Percentiles rank a stretch among this genome's conserved stretches.
These are phyloP conservation scores for Alternaria hordeiaustralica DNA, from an alignment of 2,329 filamentous ascomycete species.

Conservation along the genomic window DNA sequence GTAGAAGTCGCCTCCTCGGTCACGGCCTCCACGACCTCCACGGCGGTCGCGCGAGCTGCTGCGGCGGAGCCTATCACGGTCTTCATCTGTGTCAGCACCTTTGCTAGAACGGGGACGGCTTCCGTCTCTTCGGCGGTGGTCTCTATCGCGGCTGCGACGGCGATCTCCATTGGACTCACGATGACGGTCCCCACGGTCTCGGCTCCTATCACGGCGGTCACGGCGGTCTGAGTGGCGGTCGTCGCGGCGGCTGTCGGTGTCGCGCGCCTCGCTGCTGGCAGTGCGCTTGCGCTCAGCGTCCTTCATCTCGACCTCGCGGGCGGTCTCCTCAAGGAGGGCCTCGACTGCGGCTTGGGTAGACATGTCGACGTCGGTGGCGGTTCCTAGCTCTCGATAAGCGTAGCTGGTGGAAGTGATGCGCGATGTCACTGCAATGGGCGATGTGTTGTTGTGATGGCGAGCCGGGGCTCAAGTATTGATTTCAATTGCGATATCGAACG, in stretches of 20 bases:
- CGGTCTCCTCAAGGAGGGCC: constrained; percentile 76
- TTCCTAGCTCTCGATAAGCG: constrained; percentile 38
- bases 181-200: constrained; percentile 35
- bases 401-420: constrained; percentile 25
- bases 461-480: constrained; percentile 27
- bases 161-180: constrained; percentile 42
- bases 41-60: constrained; percentile 39
- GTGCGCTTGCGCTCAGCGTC: constrained; percentile 19
- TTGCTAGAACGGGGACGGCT: constrained; percentile 41
- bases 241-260: constrained; percentile 30
- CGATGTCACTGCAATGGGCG: constrained; percentile 32
- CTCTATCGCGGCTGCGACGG: constrained; percentile 42
- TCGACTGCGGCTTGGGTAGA: constrained; percentile 75
- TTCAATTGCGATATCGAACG: constrained; percentile 30
- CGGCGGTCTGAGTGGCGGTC: constrained; percentile 33
- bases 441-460: constrained; percentile 24
- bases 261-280: constrained; percentile 39
- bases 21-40: constrained; percentile 29
- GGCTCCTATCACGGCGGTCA: constrained; percentile 39
- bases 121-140: constrained; percentile 38
- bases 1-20: constrained; percentile 50
- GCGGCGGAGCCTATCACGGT: constrained; percentile 43
- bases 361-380: constrained; percentile 15
- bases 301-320: constrained; percentile 29
- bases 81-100: constrained; percentile 48